Evolutionary conservation across 148 eudicot genomes (phyloP), one percentile per base, ranked within the genome.

Genomic region (Euryodendron excelsum): DNA sequence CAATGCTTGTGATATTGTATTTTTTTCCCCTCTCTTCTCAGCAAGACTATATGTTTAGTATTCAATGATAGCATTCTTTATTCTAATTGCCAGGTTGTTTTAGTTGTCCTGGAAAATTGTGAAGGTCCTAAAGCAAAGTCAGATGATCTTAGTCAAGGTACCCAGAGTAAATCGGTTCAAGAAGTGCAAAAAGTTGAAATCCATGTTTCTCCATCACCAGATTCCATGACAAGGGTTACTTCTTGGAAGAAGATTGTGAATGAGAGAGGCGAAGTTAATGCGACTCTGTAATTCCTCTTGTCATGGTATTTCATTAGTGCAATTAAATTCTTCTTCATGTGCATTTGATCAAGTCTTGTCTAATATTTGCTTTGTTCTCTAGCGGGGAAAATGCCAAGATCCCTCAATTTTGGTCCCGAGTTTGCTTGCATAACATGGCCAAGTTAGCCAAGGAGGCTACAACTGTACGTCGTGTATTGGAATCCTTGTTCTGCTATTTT

Each of bases 381-480:
- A 69, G 36, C 90, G 89, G 94, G 75, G 91, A 88, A 77, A 89
- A 85, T 63, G 82, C 88, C 59, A 80, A 78, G 76, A 88, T 78
- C 73, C 95, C 97, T 59, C 77, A 82, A 63, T 93, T 89, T 85
- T 93, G 97, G 97, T 83, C 97, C 64, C 87, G 91, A 82, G 90
- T 91, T 76, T 93, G 97, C 84, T 81, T 93, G 82, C 82, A 87
- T 76, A 93, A 93, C 85, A 93, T 93, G 97, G 94, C 95, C 79
- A 84, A 82, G 84, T 82, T 91, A 56, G 91, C 93, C 27, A 88
- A 84, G 81, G 97, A 91, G 82, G 97, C 93, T 34, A 88, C 97
- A 69, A 91, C 94, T 72, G 80, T 89, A 68, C 86, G 97, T 59
- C 95, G 90, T 79, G 91, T 91, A 11, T 78, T 91, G 63, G 97